Evolutionary conservation across 2,329 filamentous ascomycete genomes (phyloP), one percentile per base, ranked within the genome.

Genomic region (Aspergillus hortae): DNA sequence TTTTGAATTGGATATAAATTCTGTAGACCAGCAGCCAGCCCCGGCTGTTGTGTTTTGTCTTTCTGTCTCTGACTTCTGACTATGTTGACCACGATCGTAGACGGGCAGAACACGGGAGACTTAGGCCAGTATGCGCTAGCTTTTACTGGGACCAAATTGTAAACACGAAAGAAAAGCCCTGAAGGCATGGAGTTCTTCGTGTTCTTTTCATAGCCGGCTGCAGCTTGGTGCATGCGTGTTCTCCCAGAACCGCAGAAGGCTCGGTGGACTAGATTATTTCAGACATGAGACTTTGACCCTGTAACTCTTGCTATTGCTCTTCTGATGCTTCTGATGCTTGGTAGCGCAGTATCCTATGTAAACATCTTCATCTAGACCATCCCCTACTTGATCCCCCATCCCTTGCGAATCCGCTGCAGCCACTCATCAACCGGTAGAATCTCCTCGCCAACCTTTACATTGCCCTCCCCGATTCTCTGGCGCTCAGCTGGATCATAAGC

Each of bases 401-500:
- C 41, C n/a, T 40, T 45, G 21, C 52, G 53, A 41, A 63, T 32
- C 17, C 42, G 47, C 35, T 50, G 44, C 23, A 62, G 30, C 60
- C 60, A 63, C 7, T 61, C 51, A 14, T 25, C 14, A 9, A 61
- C 52, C 3, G 55, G 7, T 6, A 62, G 51, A 19, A 58, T 44
- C 30, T 63, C 52, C 27, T 51, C 52, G 15, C 55, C 58, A 27
- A 62, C 58, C 44, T 51, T 49, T 14, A 65, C 57, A 32, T 62
- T 58, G 1, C 55, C 52, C 14, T 57, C 50, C 6, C 61, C 60
- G 15, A 60, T 48, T 17, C 40, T 46, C 15, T 52, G n/a, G 14
- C 38, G 48, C 17, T 57, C 49, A 12, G 48, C 47, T 10, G 42
- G 30, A 46, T 63, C 58, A 45, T 56, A 62, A 1, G 36, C 21